phyloP scores from a whole-genome alignment of 345 rosid genomes.

The Euphorbia lathyris region DNA sequence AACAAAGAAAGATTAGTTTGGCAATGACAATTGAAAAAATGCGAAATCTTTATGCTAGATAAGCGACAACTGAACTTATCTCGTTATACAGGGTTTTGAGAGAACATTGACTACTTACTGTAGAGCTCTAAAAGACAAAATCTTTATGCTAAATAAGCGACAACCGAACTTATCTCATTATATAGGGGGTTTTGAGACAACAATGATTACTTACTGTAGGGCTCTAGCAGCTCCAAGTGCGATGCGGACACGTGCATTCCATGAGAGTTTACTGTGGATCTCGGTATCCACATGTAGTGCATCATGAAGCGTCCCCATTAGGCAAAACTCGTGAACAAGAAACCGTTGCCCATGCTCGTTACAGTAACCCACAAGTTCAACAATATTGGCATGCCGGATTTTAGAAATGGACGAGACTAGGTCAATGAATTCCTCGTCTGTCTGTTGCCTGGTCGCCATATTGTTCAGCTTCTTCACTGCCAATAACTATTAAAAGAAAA shows the following conservation, averaged over 20 bases:
- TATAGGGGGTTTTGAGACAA: no score
- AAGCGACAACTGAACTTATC: background rate
- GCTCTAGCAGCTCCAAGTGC: slow-evolving; percentile 91
- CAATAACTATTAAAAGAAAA: slow-evolving; percentile 43
- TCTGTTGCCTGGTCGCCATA: slow-evolving; percentile 42
- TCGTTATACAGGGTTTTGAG: background rate
- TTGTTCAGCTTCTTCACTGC: slow-evolving; percentile 79
- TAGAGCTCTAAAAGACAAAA: no score
- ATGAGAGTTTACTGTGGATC: slow-evolving; percentile 58
- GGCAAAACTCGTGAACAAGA: slow-evolving; percentile 64
- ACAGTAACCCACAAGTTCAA: slow-evolving; percentile 83
- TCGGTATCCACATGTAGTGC: slow-evolving; percentile 67
- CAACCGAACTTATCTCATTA: no score
- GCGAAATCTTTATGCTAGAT: background rate
- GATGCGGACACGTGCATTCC: slow-evolving; percentile 64
- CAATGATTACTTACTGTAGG: slow-evolving; percentile 79
- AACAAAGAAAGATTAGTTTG: slow-evolving; percentile 13
- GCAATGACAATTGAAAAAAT: slow-evolving; percentile 7
- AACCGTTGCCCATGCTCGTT: slow-evolving; percentile 69
- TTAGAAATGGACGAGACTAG: slow-evolving; percentile 53
- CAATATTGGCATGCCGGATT: slow-evolving; percentile 60
- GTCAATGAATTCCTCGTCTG: slow-evolving; percentile 56
- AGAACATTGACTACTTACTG: no score
- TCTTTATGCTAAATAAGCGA: no score
- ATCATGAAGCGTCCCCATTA: slow-evolving; percentile 70